Base-by-base conservation (phyloP, 257 asterid genomes). In the Nicotiana attenuata region DNA sequence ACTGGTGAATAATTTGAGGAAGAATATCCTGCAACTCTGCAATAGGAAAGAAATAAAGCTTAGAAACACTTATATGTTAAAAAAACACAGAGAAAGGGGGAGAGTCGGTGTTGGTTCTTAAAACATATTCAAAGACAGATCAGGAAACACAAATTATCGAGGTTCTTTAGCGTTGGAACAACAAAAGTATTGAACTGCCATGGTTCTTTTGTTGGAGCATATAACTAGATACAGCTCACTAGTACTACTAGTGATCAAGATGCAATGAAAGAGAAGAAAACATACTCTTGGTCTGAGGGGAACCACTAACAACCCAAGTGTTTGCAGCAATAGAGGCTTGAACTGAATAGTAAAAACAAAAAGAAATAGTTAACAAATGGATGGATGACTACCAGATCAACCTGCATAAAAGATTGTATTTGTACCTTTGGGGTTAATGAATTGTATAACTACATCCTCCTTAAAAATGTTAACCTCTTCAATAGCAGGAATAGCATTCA, bases 201-300 rank as follows among this genome's bases (percentile, higher is more conserved):
- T 3, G 31, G 7, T 60, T 60, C 65, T 60, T 20, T 20, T 60
- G 29, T 60, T 60, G 10, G 65, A 20, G 24, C 65, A 60, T 20
- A 57, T 26, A 20, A 35, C 28, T 4, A 31, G 77, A 35, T 22
- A 15, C 7, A 28, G 9, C 14, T 69, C 11, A 69, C 14, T 28
- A 57, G 16, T 31, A 26, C 33, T n/a, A 33, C 2, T 11, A 28
- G 15, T 8, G 2, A 78, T 53, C 15, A 63, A 13, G 53, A 13
- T 3, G 22, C 22, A 33, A 59, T 7, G 5, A 2, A 55, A 65
- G 68, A 55, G 22, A 0, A 28, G 80, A 57, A 76, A 65, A 83
- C 93, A 16, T 92, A 92, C 96, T 90, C 88, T 92, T 92, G 86
- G 89, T 92, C 88, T 90, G 94, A 81, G 96, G 94, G 81, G 96